phyloP scores from a whole-genome alignment of 192 early-diverging fungal genomes.

The Thoreauomyces humboldtii region DNA sequence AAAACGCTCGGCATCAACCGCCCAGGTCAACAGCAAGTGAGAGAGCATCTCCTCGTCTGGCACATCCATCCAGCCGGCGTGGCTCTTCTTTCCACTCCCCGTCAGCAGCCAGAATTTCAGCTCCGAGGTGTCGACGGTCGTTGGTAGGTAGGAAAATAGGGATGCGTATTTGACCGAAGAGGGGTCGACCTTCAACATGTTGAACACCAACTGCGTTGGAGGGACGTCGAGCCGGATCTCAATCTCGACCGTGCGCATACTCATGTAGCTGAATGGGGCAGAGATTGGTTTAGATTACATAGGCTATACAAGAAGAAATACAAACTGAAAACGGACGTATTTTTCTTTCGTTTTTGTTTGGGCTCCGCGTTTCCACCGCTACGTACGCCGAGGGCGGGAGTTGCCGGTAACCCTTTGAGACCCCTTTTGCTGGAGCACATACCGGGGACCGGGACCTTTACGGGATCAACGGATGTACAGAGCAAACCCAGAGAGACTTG shows the following conservation, averaged over 20 bases:
- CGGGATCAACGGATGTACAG: too few relatives aligned
- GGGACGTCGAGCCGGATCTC: conserved; percentile 3
- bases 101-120: not conserved
- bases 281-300: too few relatives aligned
- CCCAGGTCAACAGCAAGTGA: not conserved
- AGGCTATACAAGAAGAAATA: too few relatives aligned
- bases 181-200: not conserved
- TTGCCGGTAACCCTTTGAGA: too few relatives aligned
- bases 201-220: not conserved
- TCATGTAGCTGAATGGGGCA: too few relatives aligned
- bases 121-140: not conserved
- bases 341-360: too few relatives aligned
- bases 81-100: conserved; percentile 5
- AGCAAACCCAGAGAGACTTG: too few relatives aligned
- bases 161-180: not conserved
- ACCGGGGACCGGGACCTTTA: too few relatives aligned
- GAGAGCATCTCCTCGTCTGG: conserved; percentile 7
- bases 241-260: conserved; percentile 1
- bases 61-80: not conserved
- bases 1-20: conserved; percentile 4
- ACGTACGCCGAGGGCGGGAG: too few relatives aligned
- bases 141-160: conserved; percentile 3
- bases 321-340: too few relatives aligned
- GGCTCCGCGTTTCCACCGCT: too few relatives aligned
- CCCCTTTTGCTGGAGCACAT: too few relatives aligned